Percentiles rank a stretch among this genome's conserved stretches.
These are phyloP conservation scores for Fonsecaea nubica DNA, from an alignment of 2,329 filamentous ascomycete genomes.

Conservation along the genomic window DNA sequence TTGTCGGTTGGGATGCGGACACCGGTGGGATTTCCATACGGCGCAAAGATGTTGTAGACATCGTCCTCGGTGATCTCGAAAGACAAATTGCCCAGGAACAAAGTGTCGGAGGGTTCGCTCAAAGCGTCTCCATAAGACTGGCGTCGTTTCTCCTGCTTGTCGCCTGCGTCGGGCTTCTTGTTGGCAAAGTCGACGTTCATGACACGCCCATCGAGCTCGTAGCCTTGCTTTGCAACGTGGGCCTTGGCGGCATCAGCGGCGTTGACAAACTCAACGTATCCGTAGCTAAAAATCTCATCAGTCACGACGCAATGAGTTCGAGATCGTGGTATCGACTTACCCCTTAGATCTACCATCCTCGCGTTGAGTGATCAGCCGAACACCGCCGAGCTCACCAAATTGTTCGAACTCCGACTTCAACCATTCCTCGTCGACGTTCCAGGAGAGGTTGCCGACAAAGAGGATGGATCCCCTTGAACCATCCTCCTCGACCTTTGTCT, in stretches of 20 bases:
- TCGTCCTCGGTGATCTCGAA: conserved; percentile 81
- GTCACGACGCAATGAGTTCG: conserved; percentile 16
- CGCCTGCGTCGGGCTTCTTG: conserved; percentile 65
- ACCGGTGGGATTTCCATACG: conserved; percentile 73
- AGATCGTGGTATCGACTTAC: conserved; percentile 47
- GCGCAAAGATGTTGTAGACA: conserved; percentile 75
- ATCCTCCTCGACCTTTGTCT: conserved; percentile 59
- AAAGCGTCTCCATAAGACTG: conserved; percentile 74
- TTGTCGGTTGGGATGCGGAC: conserved; percentile 87
- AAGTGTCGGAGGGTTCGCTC: conserved; percentile 81
- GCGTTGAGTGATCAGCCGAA: conserved; percentile 83
- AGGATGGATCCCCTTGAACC: conserved; percentile 67
- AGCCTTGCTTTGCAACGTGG: conserved; percentile 74
- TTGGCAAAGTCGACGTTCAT: conserved; percentile 82
- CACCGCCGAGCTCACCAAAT: conserved; percentile 74
- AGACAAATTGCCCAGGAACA: conserved; percentile 90
- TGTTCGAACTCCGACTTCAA: conserved; percentile 81
- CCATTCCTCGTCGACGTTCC: conserved; percentile 85
- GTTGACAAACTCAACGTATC: conserved; percentile 85
- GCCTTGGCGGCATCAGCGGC: conserved; percentile 73
- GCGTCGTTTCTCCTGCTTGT: conserved; percentile 63
- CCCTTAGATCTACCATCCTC: conserved; percentile 83
- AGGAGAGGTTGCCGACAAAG: conserved; percentile 89
- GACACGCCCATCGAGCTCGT: conserved; percentile 74
- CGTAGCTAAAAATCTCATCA: conserved; percentile 64